Evolutionary conservation across 1,284 basidiomycete species (phyloP), one percentile per base, ranked within the genome.

Genomic region (Melanopsichium pennsylvanicum): DNA sequence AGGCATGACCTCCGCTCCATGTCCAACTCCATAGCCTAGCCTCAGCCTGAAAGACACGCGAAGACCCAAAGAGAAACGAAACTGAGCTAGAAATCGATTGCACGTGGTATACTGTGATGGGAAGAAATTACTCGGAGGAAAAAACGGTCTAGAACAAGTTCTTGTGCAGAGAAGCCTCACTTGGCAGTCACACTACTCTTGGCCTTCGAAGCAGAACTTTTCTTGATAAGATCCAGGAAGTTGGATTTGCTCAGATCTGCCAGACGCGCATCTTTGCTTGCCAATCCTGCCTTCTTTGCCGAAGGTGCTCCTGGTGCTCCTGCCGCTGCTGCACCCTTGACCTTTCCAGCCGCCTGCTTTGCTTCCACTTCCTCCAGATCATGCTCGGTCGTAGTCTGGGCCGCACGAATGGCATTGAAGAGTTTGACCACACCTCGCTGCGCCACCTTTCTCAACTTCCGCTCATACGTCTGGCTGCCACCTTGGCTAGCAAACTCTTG

Each of bases 341-440:
- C 15, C 19, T 44, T 49, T 16, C 31, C 50, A 10, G 45, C 45
- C n/a, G 41, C 57, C 48, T 67, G 54, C 26, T 66, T 60, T 0
- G 61, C 54, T 12, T 70, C 63, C 0, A 36, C 72, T 27, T 70
- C 63, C 16, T 76, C 59, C 40, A 76, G 37, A 39, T 80, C 76
- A 11, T 69, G 70, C 38, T 68, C 63, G 0, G 73, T 72, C 3
- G 78, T 78, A 1, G 63, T 64, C 45, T 80, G 79, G 5, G 79
- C 77, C 4, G 76, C 79, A 2, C 79, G 69, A 29, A 80, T 80
- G 3, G 78, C 79, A 49, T 80, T 80, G 61, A 80, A 80, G 11
- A 80, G 72, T 60, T 80, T 80, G 42, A 80, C 79, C 4, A 80
- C 75, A 66, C 78, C 78, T 15, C 78, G 66, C 48, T 79, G 78